Percentiles rank a stretch among this genome's conserved stretches.
Conservation (phyloP, 768 basidiomycete genomes). For the Kwoniella sp. region DNA sequence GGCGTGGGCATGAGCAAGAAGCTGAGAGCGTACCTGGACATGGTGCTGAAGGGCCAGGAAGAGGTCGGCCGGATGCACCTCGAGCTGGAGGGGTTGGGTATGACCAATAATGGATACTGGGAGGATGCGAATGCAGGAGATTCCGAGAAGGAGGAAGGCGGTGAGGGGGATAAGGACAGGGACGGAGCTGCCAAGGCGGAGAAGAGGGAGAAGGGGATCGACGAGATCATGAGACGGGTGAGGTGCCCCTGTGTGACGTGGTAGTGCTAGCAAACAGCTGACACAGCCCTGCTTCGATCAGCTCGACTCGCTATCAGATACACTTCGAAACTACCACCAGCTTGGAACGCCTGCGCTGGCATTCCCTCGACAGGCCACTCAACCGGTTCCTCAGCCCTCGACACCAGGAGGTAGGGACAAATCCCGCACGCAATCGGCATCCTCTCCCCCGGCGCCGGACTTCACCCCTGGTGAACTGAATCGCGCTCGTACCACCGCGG, state of each 20-base stretch:
- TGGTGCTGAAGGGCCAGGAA: slow-evolving; percentile 37
- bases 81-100: slow-evolving; percentile 18
- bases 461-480: background rate
- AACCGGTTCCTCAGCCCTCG: background rate
- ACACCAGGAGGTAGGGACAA: background rate
- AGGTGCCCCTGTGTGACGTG: no score
- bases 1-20: slow-evolving; percentile 28
- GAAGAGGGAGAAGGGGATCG: slow-evolving; percentile 33
- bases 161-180: background rate
- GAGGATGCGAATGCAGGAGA: background rate
- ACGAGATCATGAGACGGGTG: slow-evolving; percentile 42
- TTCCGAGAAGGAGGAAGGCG: background rate
- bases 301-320: slow-evolving; percentile 32
- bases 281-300: no score
- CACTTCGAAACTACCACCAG: slow-evolving; percentile 37
- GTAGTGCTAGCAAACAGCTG: no score
- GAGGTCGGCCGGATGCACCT: slow-evolving; percentile 42
- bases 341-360: slow-evolving; percentile 38
- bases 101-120: slow-evolving; percentile 7
- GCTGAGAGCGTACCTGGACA: slow-evolving; percentile 35
- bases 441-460: background rate
- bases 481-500: background rate
- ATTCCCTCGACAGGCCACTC: slow-evolving; percentile 17
- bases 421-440: slow-evolving; percentile 8
- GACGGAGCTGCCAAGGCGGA: slow-evolving; percentile 8